Evolutionary conservation across 306 rosid species (phyloP), one percentile per base, ranked within the genome.

Genomic region (Mimosa bimucronata): DNA sequence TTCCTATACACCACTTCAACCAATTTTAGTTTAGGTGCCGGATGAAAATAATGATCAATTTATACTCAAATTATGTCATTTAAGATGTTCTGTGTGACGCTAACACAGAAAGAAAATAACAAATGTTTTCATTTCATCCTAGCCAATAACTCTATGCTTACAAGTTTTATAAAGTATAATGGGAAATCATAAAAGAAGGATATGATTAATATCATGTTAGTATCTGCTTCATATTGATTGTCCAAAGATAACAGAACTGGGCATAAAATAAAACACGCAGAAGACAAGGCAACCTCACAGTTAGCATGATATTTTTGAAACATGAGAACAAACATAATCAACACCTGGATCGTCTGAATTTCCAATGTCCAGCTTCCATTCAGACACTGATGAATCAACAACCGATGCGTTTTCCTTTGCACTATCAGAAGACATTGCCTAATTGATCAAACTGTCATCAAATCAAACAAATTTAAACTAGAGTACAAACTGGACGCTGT

Each of bases 321-420:
- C 66, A 71, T 62, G 50, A 55, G 73, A 80, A 77, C 34, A 71
- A 62, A 75, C 71, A 68, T 66, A 8, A 79, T 74, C 62, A 28
- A 57, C 73, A 90, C 94, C 94, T 79, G 89, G 91, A 73, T 79
- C 90, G 80, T 88, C 89, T 18, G 88, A 86, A 84, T 83, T 86
- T 72, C 91, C 89, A 77, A 86, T 77, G 50, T 88, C 91, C 57
- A 80, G 88, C 74, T 83, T 90, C 90, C 90, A 83, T 48, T 90
- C 91, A 66, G 90, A 80, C 61, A 83, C 86, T 1, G 92, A 92
- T 60, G 92, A 92, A 78, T 90, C 92, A 83, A 87, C 97, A 34
- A 88, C 93, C 41, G 93, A 92, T 14, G 86, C 89, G 84, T 83
- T 87, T 83, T 84, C 92, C 87, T 88, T 91, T 48, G 89, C 87